These are phyloP conservation scores for Trichoderma harzianum DNA, from an alignment of 2,329 filamentous ascomycete species.

Conservation along the genomic window DNA sequence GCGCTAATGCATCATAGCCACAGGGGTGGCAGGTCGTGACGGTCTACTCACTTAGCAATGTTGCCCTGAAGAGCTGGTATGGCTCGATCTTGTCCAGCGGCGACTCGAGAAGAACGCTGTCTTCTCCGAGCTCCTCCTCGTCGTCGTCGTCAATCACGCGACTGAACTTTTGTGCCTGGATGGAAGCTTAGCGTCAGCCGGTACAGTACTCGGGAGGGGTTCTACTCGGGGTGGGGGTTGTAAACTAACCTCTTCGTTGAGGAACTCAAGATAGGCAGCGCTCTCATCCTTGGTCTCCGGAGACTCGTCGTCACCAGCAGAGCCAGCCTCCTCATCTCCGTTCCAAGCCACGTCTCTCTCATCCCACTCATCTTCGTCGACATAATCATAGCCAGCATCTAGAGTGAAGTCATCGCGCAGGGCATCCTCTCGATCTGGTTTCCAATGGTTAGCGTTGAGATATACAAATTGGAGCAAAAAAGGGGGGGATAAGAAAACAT, in stretches of 20 bases:
- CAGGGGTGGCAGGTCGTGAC: not conserved
- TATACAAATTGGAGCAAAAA: not conserved
- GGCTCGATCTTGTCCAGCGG: slow-evolving; percentile 94
- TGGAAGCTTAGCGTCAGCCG: not conserved
- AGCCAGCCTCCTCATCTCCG: slow-evolving; percentile 61
- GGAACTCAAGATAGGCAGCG: slow-evolving; percentile 89
- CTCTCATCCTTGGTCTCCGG: slow-evolving; percentile 81
- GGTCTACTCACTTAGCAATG: slow-evolving; percentile 69
- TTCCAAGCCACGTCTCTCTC: slow-evolving; percentile 82
- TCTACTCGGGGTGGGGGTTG: not conserved
- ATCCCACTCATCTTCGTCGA: slow-evolving; percentile 76
- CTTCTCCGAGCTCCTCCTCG: slow-evolving; percentile 87
- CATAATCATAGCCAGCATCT: slow-evolving; percentile 60
- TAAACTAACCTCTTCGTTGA: slow-evolving; percentile 75
- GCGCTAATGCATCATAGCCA: not conserved
- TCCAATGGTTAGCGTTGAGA: slow-evolving; percentile 25
- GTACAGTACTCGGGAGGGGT: not conserved
- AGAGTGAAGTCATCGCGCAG: slow-evolving; percentile 82
- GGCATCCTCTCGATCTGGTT: slow-evolving; percentile 78
- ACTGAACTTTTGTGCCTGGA: slow-evolving; percentile 77
- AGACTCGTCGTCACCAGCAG: slow-evolving; percentile 61
- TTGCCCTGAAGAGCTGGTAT: slow-evolving; percentile 81
- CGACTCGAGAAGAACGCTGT: slow-evolving; percentile 88
- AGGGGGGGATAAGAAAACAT: slow-evolving; percentile 30
- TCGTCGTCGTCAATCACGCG: slow-evolving; percentile 66